Conservation (phyloP, 2,329 filamentous ascomycete genomes). For the Trichothecium sympodiale region DNA sequence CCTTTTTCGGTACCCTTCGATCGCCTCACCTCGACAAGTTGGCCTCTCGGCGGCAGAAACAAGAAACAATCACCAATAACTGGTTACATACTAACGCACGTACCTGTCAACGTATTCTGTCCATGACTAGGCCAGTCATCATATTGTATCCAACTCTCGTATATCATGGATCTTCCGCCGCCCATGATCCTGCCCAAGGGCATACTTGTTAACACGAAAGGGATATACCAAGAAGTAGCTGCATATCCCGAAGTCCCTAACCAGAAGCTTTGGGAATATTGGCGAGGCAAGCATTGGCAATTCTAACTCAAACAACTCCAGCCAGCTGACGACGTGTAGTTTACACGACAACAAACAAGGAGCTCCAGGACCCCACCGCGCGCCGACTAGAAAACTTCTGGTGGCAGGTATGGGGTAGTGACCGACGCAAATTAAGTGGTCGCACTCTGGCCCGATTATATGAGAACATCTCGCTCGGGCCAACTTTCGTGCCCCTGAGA, state of each 20-base stretch:
- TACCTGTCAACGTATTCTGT: no score
- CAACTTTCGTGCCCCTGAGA: constrained; percentile 44
- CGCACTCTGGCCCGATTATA: constrained; percentile 43
- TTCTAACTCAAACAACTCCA: no score
- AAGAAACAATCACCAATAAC: no score
- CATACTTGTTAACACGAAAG: constrained; percentile 41
- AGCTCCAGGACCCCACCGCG: constrained; percentile 49
- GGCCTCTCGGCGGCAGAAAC: no score
- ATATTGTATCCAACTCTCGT: background rate
- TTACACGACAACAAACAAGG: constrained; percentile 48
- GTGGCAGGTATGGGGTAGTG: constrained; percentile 55
- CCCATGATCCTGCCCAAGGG: constrained; percentile 43
- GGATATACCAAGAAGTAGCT: constrained; percentile 43
- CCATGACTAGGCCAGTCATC: no score
- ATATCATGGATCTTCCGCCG: constrained; percentile 21
- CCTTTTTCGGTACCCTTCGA: no score
- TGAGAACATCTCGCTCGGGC: constrained; percentile 45
- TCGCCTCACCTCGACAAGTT: no score
- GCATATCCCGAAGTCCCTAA: constrained; percentile 36
- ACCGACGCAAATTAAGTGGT: constrained; percentile 40
- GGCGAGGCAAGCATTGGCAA: constrained; percentile 47
- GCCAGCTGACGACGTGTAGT: constrained; percentile 26
- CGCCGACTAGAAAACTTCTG: constrained; percentile 53
- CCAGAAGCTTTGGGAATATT: constrained; percentile 43
- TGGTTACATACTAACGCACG: no score